These are phyloP conservation scores for Sporothrix schenckii DNA, from an alignment of 2,329 filamentous ascomycete genomes.

Conservation along the genomic window DNA sequence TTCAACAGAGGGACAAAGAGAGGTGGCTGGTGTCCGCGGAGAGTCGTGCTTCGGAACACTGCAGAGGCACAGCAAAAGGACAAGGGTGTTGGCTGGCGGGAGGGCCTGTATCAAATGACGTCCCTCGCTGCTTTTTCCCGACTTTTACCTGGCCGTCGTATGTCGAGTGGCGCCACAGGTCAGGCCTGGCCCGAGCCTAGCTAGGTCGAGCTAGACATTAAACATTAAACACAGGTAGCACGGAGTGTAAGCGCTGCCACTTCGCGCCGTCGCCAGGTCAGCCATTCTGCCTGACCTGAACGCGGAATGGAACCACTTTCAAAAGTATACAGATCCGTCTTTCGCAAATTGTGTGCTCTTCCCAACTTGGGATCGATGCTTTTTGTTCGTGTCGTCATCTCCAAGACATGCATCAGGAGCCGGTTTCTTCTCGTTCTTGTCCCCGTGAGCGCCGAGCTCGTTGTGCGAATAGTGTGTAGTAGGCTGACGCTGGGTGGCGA, in stretches of 20 bases:
- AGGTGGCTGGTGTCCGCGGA: no score
- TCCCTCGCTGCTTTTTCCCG: not conserved
- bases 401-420: no score
- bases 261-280: not conserved
- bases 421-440: not conserved
- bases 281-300: slow-evolving; percentile 16
- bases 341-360: not conserved
- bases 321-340: not conserved
- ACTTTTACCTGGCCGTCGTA: not conserved
- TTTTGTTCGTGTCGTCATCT: not conserved
- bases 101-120: not conserved
- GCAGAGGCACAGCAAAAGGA: not conserved
- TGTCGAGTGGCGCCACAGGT: not conserved
- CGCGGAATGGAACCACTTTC: not conserved
- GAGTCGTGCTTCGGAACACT: not conserved
- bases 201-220: not conserved
- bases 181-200: not conserved
- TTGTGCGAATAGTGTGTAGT: no score
- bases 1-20: not conserved
- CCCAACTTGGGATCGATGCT: not conserved
- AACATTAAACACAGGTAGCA: not conserved
- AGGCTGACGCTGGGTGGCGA: not conserved
- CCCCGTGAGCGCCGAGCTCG: not conserved
- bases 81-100: not conserved
- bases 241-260: not conserved